Evolutionary conservation across 2,329 filamentous ascomycete species (phyloP), one percentile per base, ranked within the genome.

Genomic region (Aspergillus sp.): DNA sequence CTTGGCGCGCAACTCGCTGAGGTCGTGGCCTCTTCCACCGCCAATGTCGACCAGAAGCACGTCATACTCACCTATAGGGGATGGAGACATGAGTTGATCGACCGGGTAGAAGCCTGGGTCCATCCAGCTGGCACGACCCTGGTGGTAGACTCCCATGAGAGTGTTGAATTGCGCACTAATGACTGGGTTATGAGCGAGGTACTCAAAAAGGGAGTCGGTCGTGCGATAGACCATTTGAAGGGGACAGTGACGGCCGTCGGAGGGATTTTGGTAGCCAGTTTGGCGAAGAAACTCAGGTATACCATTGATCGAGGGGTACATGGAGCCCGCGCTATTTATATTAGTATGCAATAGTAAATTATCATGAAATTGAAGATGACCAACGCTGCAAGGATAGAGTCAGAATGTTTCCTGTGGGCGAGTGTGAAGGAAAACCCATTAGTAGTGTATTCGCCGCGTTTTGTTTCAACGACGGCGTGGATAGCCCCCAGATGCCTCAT

Each of bases 11-110:
- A 42, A 6, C 5, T 42, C 41, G 8, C 10, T 42, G 6, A 42
- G 8, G 8, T 81, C 75, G 61, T 81, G 76, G 4, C 80, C 78
- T 0, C 72, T 54, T 17, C 73, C 70, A 10, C 78, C 80, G 6
- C 78, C 80, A 1, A 82, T 68, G 62, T 82, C 80, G 0, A 82
- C 78, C 19, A 76, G 62, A 1, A 72, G 58, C 7, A 73, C 68
- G 13, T 67, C 62, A 3, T 52, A n/a, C 5, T 36, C 25, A 2
- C 48, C 36, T 3, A 6, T 48, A 47, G 17, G 60, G 59, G 3
- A 62, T 36, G 3, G 55, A 42, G 0, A 27, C 10, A 7, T 21
- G 4, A 61, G 57, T 6, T 62, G 54, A 15, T 54, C 52, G 3
- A 70, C 64, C 4, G 70, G 68, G 54, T 71, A 71, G 60, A 52